Evolutionary conservation across 2,329 filamentous ascomycete genomes (phyloP).

Genomic region (Colletotrichum salicis): DNA sequence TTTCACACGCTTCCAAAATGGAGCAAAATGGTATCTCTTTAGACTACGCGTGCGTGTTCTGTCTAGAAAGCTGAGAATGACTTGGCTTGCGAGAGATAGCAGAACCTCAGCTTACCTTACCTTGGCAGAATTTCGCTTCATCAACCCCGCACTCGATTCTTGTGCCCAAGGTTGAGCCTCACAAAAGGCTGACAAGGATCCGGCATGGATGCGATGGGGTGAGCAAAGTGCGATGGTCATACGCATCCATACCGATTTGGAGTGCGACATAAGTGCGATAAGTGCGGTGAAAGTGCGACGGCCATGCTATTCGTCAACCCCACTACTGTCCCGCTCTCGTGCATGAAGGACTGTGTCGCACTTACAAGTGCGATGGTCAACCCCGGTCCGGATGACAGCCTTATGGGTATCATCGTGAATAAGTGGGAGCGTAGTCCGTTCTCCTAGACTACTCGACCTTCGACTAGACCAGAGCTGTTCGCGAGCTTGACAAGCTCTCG

Average conservation of each 20-base stretch:
- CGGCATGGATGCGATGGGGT: not conserved
- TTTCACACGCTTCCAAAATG: not conserved
- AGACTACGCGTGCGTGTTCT: not conserved
- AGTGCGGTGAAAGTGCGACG: constrained; percentile 1
- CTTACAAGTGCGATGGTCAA: not conserved
- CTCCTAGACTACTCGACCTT: not conserved
- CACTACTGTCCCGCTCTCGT: too few species aligned
- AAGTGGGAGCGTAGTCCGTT: not conserved
- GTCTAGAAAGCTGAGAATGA: not conserved
- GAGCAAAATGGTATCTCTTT: not conserved
- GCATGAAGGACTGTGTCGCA: not conserved
- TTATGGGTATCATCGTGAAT: not conserved
- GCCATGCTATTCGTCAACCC: not conserved
- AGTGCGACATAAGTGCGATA: constrained; percentile 8
- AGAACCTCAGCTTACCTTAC: not conserved
- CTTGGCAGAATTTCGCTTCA: not conserved
- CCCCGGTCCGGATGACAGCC: not conserved
- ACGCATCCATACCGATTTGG: not conserved
- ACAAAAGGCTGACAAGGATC: not conserved
- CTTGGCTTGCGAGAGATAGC: not conserved
- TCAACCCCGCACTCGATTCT: not conserved
- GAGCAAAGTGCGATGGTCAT: not conserved
- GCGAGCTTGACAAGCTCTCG: not conserved
- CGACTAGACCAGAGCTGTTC: not conserved
- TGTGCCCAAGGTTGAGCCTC: not conserved